Evolutionary conservation across 2,329 filamentous ascomycete species (phyloP).

Genomic region (Curvularia sp.): DNA sequence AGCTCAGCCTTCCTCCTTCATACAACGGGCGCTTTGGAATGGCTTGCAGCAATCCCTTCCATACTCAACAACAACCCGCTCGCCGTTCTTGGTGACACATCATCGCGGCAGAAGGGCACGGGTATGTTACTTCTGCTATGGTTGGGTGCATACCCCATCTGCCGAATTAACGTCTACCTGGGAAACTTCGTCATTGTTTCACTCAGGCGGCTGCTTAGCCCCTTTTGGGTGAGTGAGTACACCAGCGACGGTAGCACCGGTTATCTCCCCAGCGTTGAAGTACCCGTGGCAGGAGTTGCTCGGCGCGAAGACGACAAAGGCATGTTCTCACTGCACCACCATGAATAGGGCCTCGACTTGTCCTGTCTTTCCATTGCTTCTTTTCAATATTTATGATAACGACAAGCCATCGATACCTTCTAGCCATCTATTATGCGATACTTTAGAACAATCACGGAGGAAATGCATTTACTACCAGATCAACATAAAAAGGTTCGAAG

Average conservation of each 20-base stretch:
- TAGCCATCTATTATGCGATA: neutral
- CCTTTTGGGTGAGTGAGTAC: slow-evolving; percentile 26
- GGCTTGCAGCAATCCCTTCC: slow-evolving; percentile 14
- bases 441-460: neutral
- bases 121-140: slow-evolving; percentile 23
- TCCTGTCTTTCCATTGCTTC: neutral
- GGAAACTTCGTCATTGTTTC: slow-evolving; percentile 6
- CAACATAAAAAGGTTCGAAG: too few species aligned
- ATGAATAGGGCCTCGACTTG: neutral
- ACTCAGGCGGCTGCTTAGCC: slow-evolving; percentile 14
- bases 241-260: slow-evolving; percentile 21
- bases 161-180: slow-evolving; percentile 23
- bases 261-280: slow-evolving; percentile 27
- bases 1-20: slow-evolving; percentile 29
- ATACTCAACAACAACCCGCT: neutral
- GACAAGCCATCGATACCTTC: neutral
- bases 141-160: slow-evolving; percentile 30
- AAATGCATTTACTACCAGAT: neutral
- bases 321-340: too few species aligned
- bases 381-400: neutral
- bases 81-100: slow-evolving; percentile 8
- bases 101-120: slow-evolving; percentile 26
- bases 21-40: slow-evolving; percentile 23
- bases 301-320: neutral
- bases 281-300: slow-evolving; percentile 13